A percentile compares a stretch with the other conserved stretches of the same genome.
Conservation (phyloP, 2,329 filamentous ascomycete genomes). For the Teratosphaeria pseudoeucalypti region DNA sequence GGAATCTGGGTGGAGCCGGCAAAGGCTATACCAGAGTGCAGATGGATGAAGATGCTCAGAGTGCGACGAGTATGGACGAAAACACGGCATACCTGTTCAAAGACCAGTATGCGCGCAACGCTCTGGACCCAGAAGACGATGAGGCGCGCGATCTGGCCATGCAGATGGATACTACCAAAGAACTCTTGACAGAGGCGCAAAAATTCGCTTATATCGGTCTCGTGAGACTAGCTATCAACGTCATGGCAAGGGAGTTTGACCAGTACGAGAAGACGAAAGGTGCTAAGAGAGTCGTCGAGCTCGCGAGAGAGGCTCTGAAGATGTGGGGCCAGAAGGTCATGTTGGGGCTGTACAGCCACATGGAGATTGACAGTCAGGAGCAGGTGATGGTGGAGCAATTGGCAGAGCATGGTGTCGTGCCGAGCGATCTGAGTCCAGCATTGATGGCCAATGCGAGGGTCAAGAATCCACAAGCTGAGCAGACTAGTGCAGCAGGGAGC, state of each 20-base stretch:
- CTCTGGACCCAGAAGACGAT: conserved; percentile 56
- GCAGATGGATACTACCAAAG: conserved; percentile 92
- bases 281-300: conserved; percentile 60
- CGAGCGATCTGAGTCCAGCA: conserved; percentile 70
- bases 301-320: conserved; percentile 66
- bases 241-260: conserved; percentile 62
- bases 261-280: conserved; percentile 51
- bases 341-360: conserved; percentile 85
- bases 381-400: conserved; percentile 99
- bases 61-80: conserved; percentile 91
- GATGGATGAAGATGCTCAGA: conserved; percentile 87
- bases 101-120: conserved; percentile 50
- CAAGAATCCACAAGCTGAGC: conserved; percentile 56
- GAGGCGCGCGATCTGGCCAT: conserved; percentile 67
- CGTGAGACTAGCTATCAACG: conserved; percentile 67
- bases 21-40: conserved; percentile 95
- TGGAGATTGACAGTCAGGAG: conserved; percentile 86
- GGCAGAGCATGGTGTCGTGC: conserved; percentile 79
- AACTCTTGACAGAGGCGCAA: conserved; percentile 88
- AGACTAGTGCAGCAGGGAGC: not conserved
- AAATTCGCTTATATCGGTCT: conserved; percentile 92
- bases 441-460: conserved; percentile 89
- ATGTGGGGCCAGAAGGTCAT: conserved; percentile 99
- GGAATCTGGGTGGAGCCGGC: conserved; percentile 73
- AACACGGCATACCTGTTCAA: conserved; percentile 95